These are phyloP conservation scores for Roridomyces roridus DNA, from an alignment of 768 basidiomycete genomes.

Conservation along the genomic window DNA sequence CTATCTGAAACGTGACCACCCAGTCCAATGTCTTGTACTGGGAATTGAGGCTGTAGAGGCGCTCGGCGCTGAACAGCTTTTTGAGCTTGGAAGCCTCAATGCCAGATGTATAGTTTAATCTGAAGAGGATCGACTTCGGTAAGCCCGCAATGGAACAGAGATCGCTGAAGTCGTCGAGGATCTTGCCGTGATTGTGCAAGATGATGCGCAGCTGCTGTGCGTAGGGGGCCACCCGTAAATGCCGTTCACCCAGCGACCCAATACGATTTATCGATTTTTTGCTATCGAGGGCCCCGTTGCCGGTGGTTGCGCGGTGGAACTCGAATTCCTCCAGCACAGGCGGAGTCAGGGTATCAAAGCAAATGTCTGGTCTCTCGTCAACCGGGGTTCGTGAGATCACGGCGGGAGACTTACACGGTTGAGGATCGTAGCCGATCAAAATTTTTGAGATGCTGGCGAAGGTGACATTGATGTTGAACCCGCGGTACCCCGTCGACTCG, in stretches of 20 bases:
- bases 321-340: conserved; percentile 66
- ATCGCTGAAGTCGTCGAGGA: conserved; percentile 53
- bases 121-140: conserved; percentile 39
- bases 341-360: conserved; percentile 71
- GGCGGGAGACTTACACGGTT: conserved; percentile 61
- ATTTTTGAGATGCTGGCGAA: conserved; percentile 67
- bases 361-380: conserved; percentile 53
- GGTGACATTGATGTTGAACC: conserved; percentile 56
- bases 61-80: conserved; percentile 58
- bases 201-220: conserved; percentile 73
- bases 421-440: conserved; percentile 65
- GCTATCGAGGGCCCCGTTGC: conserved; percentile 43
- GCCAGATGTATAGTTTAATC: conserved; percentile 34
- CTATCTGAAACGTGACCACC: conserved; percentile 79
- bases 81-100: conserved; percentile 57
- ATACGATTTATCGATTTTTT: conserved; percentile 63
- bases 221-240: conserved; percentile 67
- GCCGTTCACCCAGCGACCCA: conserved; percentile 61
- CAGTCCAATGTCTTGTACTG: conserved; percentile 59
- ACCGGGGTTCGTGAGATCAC: conserved; percentile 2
- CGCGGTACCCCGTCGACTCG: conserved; percentile 53
- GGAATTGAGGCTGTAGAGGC: conserved; percentile 50
- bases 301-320: conserved; percentile 58
- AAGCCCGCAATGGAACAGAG: conserved; percentile 60
- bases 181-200: conserved; percentile 52